phyloP scores from a whole-genome alignment of 805 yeast genomes.

The Barnettozyma populi region DNA sequence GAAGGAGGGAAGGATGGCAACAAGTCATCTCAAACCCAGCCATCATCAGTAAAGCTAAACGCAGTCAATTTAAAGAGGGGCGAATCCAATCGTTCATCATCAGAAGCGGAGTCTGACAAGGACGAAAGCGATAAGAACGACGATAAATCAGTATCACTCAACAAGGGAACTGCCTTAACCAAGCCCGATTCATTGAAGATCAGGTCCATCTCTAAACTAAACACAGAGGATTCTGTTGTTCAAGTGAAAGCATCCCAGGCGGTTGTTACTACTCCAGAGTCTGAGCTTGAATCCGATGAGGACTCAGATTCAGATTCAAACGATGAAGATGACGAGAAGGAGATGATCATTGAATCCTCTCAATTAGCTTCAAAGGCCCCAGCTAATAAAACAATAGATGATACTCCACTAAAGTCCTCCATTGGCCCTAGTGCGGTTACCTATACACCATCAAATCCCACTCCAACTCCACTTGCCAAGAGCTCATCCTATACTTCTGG shows the following conservation, averaged over 20 bases:
- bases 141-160: not conserved
- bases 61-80: not conserved
- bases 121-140: not conserved
- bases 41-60: not conserved
- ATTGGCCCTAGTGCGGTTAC: not conserved
- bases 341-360: not conserved
- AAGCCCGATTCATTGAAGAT: not conserved
- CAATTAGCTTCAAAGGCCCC: not conserved
- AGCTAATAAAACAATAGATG: not conserved
- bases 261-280: not conserved
- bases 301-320: not conserved
- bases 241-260: constrained; percentile 7
- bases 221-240: not conserved
- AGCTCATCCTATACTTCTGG: not conserved
- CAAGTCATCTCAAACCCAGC: not conserved
- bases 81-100: not conserved
- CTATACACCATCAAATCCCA: not conserved
- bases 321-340: not conserved
- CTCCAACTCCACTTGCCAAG: not conserved
- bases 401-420: not conserved
- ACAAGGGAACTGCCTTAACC: not conserved
- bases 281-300: not conserved
- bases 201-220: not conserved
- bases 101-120: not conserved
- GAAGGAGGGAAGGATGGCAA: not conserved